Evolutionary conservation across 805 yeast species (phyloP).

Genomic region (Teunomyces funiuensis): DNA sequence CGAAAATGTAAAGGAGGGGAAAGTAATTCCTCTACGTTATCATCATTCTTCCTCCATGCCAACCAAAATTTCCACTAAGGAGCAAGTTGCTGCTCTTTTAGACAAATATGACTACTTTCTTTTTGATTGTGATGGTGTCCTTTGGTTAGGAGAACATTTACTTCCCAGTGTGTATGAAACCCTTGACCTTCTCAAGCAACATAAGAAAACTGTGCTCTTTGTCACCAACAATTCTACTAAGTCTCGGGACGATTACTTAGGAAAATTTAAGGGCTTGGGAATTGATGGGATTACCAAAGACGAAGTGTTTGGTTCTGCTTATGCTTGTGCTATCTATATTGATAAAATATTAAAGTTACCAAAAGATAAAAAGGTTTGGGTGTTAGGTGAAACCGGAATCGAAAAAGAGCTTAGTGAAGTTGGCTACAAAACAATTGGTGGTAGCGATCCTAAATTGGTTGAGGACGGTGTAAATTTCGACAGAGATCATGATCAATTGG

Average conservation of each 20-base stretch:
- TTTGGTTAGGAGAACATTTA: slow-evolving; percentile 86
- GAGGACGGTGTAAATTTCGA: slow-evolving; percentile 50
- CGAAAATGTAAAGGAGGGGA: not conserved
- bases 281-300: slow-evolving; percentile 51
- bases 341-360: slow-evolving; percentile 73
- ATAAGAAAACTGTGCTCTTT: slow-evolving; percentile 71
- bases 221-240: slow-evolving; percentile 97
- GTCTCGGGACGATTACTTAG: slow-evolving; percentile 72
- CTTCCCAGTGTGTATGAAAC: slow-evolving; percentile 82
- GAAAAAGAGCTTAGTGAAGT: slow-evolving; percentile 71
- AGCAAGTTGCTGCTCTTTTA: slow-evolving; percentile 54
- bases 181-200: slow-evolving; percentile 52
- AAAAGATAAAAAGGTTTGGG: slow-evolving; percentile 78
- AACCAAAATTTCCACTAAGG: slow-evolving; percentile 46
- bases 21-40: not conserved
- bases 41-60: slow-evolving; percentile 34
- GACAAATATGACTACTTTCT: slow-evolving; percentile 77
- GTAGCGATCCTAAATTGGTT: slow-evolving; percentile 62
- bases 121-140: slow-evolving; percentile 96
- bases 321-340: slow-evolving; percentile 85
- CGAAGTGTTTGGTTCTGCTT: slow-evolving; percentile 89
- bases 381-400: slow-evolving; percentile 86
- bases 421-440: slow-evolving; percentile 82
- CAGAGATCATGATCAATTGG: slow-evolving; percentile 53
- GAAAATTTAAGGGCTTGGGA: slow-evolving; percentile 63